Evolutionary conservation across 2,329 filamentous ascomycete species (phyloP), one percentile per base, ranked within the genome.

Genomic region (Cercospora beticola): DNA sequence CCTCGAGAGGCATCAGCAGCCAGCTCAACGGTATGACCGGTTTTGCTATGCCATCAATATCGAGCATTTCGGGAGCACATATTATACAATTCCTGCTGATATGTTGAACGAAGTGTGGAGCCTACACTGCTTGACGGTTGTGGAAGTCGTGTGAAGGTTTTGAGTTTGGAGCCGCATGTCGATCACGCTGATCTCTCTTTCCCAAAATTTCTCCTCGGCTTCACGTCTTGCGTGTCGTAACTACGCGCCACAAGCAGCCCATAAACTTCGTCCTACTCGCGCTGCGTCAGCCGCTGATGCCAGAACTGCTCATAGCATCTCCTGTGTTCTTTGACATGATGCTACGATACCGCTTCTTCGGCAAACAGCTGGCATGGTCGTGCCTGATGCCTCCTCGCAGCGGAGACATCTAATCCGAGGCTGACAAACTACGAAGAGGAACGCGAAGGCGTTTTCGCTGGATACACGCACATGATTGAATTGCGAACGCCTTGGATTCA

Each of bases 121-220:
- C 21, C 4, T 23, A 54, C 49, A 54, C 18, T 54, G 49, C 49
- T 33, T 23, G 23, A 58, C n/a, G 16, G 30, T 10, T n/a, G 26
- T 58, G 28, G 28, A 18, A 10, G 23, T 18, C 7, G 23, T 4
- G 28, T 58, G 56, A 18, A 18, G 28, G 56, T 21, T 21, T 21
- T 8, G 3, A n/a, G 9, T 36, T 59, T 30, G 3, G 23, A 36
- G 56, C 56, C 28, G 30, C 56, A 33, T 59, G 56, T 2, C 56
- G 56, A 58, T 58, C 56, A 33, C 10, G 56, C 14, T 31, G 26
- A 58, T 58, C 56, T 31, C 56, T 58, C 56, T 58, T 58, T 58
- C 56, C 56, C 28, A 58, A 4, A 33, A 10, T 23, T 59, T 23
- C 28, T 31, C 56, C 28, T 59, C 30, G 56, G 31, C 56, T 36